Evolutionary conservation across 2,329 filamentous ascomycete genomes (phyloP), one percentile per base, ranked within the genome.

Genomic region (Hymenoscyphus fructigenus): DNA sequence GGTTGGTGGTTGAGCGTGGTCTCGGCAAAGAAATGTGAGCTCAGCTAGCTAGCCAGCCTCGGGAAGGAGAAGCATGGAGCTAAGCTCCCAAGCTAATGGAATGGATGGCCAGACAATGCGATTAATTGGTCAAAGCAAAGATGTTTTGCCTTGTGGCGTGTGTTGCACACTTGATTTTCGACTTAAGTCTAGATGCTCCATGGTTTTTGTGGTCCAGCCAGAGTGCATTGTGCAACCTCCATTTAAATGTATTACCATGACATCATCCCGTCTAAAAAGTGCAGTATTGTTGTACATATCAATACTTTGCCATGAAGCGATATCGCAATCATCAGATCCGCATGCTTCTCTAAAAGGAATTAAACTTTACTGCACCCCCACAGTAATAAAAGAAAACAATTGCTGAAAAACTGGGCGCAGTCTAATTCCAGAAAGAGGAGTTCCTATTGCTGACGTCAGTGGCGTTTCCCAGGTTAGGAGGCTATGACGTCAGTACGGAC

Each of bases 41-140:
- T 28, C n/a, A 14, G 47, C 47, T 53, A 9, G n/a, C 20, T 15
- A 53, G 47, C 20, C 47, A 53, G 47, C 20, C 47, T 23, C 47
- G 47, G 47, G 47, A 53, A 9, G 20, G 20, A 23, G 20, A 53
- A 26, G 47, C 20, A 53, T 53, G 14, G 47, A 26, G 47, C 47
- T 53, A 38, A 53, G 47, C 47, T 53, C 47, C 4, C 14, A 14
- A 53, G 47, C 47, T 53, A 53, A 53, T 50, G n/a, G n/a, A 50
- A 26, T 23, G 20, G n/a, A 47, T 15, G 41, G 41, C 17, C n/a
- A 47, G 41, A 23, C 6, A 26, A 53, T 23, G 47, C 47, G 14
- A 14, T 2, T 15, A 23, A 53, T 53, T 53, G 47, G 47, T 26
- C 47, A 20, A 28, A 15, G 20, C 47, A 23, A 26, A 23, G 20